Evolutionary conservation across 306 rosid genomes (phyloP).

Genomic region (Prunus persica): Prunus_persica_NCBIv2 NC_034012.1:20115001-20115500

Average conservation of each 20-base stretch:
- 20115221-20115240: neutral
- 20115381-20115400: neutral
- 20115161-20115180: neutral
- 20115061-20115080: neutral
- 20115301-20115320: neutral
- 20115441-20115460: neutral
- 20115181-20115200: neutral
- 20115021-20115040: no score
- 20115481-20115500: constrained; percentile 34
- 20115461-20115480: constrained; percentile 6
- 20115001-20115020: no score
- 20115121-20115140: neutral
- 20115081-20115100: neutral
- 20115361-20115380: neutral
- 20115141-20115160: neutral
- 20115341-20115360: no score
- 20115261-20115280: neutral
- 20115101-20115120: neutral
- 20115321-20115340: neutral
- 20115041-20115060: no score
- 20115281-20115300: neutral
- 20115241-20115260: neutral
- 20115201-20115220: neutral
- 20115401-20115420: constrained; percentile 1
- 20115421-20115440: neutral